Evolutionary conservation across 23 red algal species (phyloP), one percentile per base, ranked within the genome.

Genomic region (Agarophyton chilense): DNA sequence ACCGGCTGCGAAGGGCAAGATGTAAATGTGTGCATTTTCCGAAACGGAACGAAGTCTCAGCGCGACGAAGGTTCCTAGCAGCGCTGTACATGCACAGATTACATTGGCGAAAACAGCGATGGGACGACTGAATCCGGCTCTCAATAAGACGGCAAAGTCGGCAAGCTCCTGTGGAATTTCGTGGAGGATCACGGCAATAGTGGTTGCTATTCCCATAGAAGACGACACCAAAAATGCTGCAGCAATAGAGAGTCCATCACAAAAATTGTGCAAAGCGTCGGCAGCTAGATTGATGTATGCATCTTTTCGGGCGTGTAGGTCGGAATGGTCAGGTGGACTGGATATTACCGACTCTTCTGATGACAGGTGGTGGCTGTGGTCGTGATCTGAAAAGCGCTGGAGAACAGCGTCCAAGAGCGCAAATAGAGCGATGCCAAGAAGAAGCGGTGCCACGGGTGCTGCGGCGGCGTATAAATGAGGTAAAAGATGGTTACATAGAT

Each of bases 141-240:
- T 72, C 13, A 87, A 49, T 8, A 98, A 83, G 8, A 98, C 55
- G 29, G 78, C 84, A 71, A 83, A 98, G 67, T 98, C 95, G 42
- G 84, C 84, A 14, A 98, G 49, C 79, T 98, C 95, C 72, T 98
- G 95, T 57, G 95, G 95, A 38, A 98, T 28, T 66, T 98, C 95
- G 71, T 98, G 95, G 7, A 98, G 90, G 49, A 84, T 91, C 2
- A 94, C 73, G 17, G 92, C 95, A 2, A 94, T 56, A 9, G 81
- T 87, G 47, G 95, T 98, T 54, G 51, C 79, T 25, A 83, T 52
- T 14, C 88, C 87, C 26, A 64, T 26, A 6, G 95, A 38, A 35
- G 83, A 50, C n/a, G 74, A 82, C 5, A 79, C 74, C 2, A 91
- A 53, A 42, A 89, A 98, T 1, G 91, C 90, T n/a, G 91, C 86